These are phyloP conservation scores for Rhytidiadelphus loreus DNA, from an alignment of 225 moss, liverwort and hornwort species.

Conservation along the genomic window DNA sequence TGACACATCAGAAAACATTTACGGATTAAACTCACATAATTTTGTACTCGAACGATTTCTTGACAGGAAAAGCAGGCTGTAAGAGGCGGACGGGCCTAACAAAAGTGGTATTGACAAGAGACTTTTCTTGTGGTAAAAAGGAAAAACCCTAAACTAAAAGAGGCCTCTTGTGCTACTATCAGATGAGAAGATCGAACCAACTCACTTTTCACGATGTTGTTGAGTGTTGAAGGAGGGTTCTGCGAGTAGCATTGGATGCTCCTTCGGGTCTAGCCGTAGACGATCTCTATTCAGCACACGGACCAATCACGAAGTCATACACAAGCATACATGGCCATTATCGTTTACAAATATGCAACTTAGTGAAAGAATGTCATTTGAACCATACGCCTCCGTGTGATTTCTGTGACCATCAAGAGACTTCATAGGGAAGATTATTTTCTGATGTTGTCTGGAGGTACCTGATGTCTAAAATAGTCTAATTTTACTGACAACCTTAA, in stretches of 20 bases:
- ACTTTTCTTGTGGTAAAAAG: neutral
- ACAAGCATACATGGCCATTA: neutral
- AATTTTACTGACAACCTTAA: neutral
- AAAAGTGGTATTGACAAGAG: neutral
- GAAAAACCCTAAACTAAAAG: neutral
- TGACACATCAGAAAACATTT: neutral
- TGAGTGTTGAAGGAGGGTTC: constrained; percentile 87
- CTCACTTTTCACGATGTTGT: constrained; percentile 85
- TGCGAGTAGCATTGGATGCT: constrained; percentile 89
- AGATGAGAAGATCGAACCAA: neutral
- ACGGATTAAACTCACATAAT: neutral
- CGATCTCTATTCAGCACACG: constrained; percentile 45
- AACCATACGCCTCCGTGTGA: neutral
- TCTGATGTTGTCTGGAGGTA: neutral
- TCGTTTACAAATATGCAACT: neutral
- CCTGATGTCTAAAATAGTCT: neutral
- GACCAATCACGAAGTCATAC: constrained; percentile 4
- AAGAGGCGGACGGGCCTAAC: neutral
- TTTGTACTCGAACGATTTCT: neutral
- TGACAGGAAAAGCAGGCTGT: neutral
- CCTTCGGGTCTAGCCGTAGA: constrained; percentile 71
- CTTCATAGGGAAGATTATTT: neutral
- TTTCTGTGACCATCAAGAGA: neutral
- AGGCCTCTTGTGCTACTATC: neutral
- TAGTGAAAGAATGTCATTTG: neutral